phyloP scores from a whole-genome alignment of 352 stramenopile species.

The Pelagophyceae sp. region DNA sequence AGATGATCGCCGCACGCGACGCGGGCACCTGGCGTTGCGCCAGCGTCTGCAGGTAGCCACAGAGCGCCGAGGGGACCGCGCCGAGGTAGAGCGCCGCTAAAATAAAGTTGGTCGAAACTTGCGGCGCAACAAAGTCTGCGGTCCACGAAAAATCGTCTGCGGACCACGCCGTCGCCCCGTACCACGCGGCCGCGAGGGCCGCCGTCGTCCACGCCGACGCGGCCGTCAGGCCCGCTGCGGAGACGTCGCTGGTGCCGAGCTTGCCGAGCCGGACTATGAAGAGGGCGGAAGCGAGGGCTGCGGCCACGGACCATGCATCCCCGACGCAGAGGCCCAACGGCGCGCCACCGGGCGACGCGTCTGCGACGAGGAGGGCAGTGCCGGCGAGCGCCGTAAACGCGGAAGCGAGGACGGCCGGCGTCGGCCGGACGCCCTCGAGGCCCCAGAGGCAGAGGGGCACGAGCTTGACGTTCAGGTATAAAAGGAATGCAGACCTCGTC shows the following conservation, averaged over 20 bases:
- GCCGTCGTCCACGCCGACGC: constrained; percentile 39
- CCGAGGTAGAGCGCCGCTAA: constrained; percentile 50
- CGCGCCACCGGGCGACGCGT: constrained; percentile 33
- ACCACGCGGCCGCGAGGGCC: constrained; percentile 29
- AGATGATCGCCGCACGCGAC: constrained; percentile 50
- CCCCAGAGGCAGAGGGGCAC: constrained; percentile 50
- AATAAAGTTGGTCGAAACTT: constrained; percentile 18
- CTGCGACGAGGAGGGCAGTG: constrained; percentile 43
- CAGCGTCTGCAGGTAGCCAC: constrained; percentile 53
- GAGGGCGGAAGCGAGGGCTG: constrained; percentile 22
- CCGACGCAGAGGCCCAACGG: not conserved
- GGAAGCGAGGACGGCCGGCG: constrained; percentile 40
- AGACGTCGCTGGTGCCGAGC: constrained; percentile 34
- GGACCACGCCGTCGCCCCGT: constrained; percentile 16
- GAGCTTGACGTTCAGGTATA: constrained; percentile 62
- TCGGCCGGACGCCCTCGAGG: constrained; percentile 42
- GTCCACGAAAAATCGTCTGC: constrained; percentile 11
- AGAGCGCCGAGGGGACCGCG: constrained; percentile 44
- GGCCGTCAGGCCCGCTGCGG: constrained; percentile 45
- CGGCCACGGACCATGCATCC: constrained; percentile 32
- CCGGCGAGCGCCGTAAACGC: constrained; percentile 46
- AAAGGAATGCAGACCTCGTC: constrained; percentile 49
- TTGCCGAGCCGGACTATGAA: constrained; percentile 30
- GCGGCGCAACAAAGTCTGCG: not conserved
- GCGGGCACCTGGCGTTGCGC: constrained; percentile 45